Evolutionary conservation across 2,329 filamentous ascomycete species (phyloP), one percentile per base, ranked within the genome.

Genomic region (Polychaeton citri): DNA sequence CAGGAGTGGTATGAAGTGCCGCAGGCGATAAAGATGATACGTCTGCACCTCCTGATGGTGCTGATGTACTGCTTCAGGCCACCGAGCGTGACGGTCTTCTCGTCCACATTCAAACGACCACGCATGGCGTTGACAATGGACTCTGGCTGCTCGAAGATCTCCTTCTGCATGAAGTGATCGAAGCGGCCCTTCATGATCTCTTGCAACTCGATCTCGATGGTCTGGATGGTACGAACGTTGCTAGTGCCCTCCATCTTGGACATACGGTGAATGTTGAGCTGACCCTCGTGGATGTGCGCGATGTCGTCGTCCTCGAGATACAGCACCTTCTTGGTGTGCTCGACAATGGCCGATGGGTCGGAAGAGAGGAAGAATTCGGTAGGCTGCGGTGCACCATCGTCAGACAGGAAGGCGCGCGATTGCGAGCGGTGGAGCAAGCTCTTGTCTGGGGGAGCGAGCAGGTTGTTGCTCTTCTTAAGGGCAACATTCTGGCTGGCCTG

Each of bases 111-210:
- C 53, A 98, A 71, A 68, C 90, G 90, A 66, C 90, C 90, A 77
- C 90, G 85, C 90, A 98, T 98, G 49, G 90, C 95, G 75, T 98
- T 98, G 69, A 98, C 79, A 43, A 98, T 85, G 10, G 90, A 98
- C 68, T 98, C 90, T 57, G 90, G 90, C 71, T 98, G 90, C 73
- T 98, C 90, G 63, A 98, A 98, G 57, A 98, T 98, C 64, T 98
- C 90, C 77, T 98, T 98, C 64, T 98, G 90, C 90, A 98, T 98
- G 73, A 95, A 98, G 70, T 98, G 90, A 63, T 98, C 90, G 65
- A 96, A 98, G 61, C 90, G 92, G 64, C 90, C 90, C 80, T 98
- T 98, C 90, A 98, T 98, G 66, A 98, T 98, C 71, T 98, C 87
- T 71, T 98, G 90, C 46, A 98, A 80, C 72, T 98, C 86, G 34